phyloP scores from a whole-genome alignment of 805 yeast genomes.

The Candida taoyuanica region DNA sequence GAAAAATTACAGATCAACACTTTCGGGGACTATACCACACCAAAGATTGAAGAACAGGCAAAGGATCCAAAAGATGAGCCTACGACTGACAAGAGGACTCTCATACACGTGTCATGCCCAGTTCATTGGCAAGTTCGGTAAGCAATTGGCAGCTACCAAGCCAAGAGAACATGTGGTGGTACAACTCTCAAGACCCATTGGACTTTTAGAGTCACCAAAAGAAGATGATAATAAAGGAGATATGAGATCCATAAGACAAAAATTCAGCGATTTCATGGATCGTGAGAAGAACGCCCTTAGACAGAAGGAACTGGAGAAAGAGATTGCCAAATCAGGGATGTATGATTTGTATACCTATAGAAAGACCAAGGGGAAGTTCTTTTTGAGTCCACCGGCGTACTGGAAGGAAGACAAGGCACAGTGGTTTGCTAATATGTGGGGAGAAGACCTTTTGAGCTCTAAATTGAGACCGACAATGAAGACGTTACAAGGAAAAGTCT shows the following conservation, averaged over 20 bases:
- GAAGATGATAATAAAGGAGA: conserved; percentile 39
- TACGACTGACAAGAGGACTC: conserved; percentile 7
- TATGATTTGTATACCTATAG: conserved; percentile 58
- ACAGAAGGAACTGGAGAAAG: conserved; percentile 52
- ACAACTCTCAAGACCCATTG: conserved; percentile 43
- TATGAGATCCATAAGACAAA: conserved; percentile 31
- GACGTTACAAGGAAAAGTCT: conserved; percentile 45
- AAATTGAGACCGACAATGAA: conserved; percentile 29
- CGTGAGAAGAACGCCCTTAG: conserved; percentile 43
- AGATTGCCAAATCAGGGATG: conserved; percentile 65
- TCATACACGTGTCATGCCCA: conserved; percentile 4
- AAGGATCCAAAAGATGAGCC: not conserved
- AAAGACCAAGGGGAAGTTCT: conserved; percentile 80
- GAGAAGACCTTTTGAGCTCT: conserved; percentile 42
- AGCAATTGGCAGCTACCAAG: conserved; percentile 33
- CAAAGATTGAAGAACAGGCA: not conserved
- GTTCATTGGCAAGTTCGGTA: conserved; percentile 30
- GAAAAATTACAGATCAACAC: no score
- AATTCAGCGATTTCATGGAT: conserved; percentile 44
- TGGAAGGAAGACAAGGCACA: conserved; percentile 68
- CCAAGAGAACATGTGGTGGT: conserved; percentile 33
- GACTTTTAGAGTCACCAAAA: conserved; percentile 36
- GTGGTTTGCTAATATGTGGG: conserved; percentile 78
- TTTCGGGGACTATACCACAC: no score
- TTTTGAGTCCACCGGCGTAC: conserved; percentile 73